Base-by-base conservation (phyloP, 805 yeast genomes). In the Ogataea minuta region DNA sequence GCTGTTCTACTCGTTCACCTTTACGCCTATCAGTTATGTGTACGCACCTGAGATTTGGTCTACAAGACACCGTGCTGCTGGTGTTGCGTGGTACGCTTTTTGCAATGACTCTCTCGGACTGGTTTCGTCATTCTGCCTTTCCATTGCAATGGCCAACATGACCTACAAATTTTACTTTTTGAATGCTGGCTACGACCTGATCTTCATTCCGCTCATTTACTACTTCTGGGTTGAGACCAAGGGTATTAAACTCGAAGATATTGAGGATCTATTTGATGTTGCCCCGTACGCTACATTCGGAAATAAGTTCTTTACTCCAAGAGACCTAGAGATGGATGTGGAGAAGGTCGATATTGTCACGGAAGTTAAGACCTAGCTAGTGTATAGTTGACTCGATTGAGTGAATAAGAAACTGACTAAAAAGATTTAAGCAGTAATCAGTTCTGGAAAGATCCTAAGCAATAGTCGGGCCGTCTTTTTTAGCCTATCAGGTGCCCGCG, bases 31-130 rank as follows among this genome's bases (percentile, higher is more conserved):
- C 39, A 74, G 75, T 36, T 66, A 56, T 51, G 50, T 70, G 30
- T 74, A 73, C 52, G 49, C 67, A 36, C 70, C 78, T 26, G 79
- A 71, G 54, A 59, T 60, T 24, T 44, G 59, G 34, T 62, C 70
- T 33, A 60, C 49, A 19, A 41, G 39, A 29, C 14, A 38, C 9
- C 43, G 59, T 34, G 48, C 51, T 11, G 48, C 40, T 13, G 60
- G 60, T 9, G 39, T 43, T 23, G 39, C 50, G 2, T 15, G 48
- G 31, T 44, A 36, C 29, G 23, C 26, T 16, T 19, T 47, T 14
- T 32, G 44, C 24, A 39, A 45, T 23, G 31, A 35, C 29, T 44
- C 36, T 11, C 39, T 40, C 38, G 59, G 54, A 36, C 47, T 64
- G 44, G 56, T 53, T 44, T 63, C 59, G 36, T 60, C 62, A 41